phyloP scores from a whole-genome alignment of 2,329 filamentous ascomycete species.

The Ophiostoma sp. region DNA sequence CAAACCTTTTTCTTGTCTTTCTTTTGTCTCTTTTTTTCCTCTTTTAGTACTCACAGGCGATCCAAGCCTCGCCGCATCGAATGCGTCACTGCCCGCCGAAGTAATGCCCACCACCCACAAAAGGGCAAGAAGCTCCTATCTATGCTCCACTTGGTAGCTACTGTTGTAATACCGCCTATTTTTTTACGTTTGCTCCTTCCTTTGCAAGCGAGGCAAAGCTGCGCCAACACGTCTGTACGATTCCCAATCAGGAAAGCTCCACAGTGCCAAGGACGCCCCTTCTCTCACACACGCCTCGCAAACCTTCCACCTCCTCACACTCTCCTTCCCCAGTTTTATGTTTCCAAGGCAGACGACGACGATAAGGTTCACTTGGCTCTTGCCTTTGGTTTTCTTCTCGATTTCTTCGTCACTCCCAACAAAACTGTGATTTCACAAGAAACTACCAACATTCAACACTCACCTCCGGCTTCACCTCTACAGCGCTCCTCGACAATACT shows the following conservation, averaged over 20 bases:
- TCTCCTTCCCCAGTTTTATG: slow-evolving; percentile 5
- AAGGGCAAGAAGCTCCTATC: neutral
- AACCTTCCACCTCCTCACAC: neutral
- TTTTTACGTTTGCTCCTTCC: slow-evolving; percentile 1
- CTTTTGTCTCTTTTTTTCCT: neutral
- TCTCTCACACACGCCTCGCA: neutral
- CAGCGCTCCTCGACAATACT: neutral
- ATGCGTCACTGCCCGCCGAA: neutral
- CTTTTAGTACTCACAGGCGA: neutral
- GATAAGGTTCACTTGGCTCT: slow-evolving; percentile 8
- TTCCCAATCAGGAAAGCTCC: slow-evolving; percentile 8
- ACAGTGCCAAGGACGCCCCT: slow-evolving; percentile 14
- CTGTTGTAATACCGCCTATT: neutral
- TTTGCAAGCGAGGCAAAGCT: neutral
- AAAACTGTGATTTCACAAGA: neutral
- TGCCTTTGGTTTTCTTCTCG: neutral
- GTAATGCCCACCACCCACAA: neutral
- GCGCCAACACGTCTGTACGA: neutral
- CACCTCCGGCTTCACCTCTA: neutral
- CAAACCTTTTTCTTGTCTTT: neutral
- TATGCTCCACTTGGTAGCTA: neutral
- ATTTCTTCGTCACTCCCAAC: neutral
- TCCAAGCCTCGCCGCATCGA: neutral
- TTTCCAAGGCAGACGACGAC: slow-evolving; percentile 18
- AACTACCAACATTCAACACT: neutral